Conservation (phyloP, 371 early-diverging fungal genomes). For the Actinomortierella ambigua region DNA sequence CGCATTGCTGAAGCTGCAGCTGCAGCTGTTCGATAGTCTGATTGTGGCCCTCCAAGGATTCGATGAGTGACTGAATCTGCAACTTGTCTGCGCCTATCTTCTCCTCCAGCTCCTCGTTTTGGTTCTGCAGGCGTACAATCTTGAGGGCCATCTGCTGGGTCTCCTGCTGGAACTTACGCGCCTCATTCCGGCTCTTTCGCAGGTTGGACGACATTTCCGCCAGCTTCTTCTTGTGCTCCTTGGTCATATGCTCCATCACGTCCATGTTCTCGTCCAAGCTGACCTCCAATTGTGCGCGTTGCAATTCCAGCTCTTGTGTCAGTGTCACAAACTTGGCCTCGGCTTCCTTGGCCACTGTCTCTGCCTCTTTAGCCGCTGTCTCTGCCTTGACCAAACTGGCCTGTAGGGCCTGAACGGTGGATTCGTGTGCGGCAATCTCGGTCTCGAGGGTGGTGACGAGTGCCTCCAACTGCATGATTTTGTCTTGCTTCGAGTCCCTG, state of each 20-base stretch:
- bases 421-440: too few relatives aligned
- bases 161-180: constrained; percentile 19
- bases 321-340: constrained; percentile 3
- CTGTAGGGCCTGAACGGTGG: neutral
- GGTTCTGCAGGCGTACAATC: constrained; percentile 15
- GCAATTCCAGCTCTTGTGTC: constrained; percentile 1
- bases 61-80: too few relatives aligned
- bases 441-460: neutral
- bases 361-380: neutral
- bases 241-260: constrained; percentile 20
- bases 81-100: constrained; percentile 6
- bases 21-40: too few relatives aligned
- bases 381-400: neutral
- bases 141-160: constrained; percentile 12
- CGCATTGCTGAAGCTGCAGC: too few relatives aligned
- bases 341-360: constrained; percentile 8
- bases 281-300: constrained; percentile 1
- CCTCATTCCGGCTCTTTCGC: constrained; percentile 15
- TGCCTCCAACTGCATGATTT: constrained; percentile 4
- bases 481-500: constrained; percentile 3
- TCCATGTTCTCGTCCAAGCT: constrained; percentile 5
- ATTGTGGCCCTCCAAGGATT: too few relatives aligned
- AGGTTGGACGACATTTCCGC: constrained; percentile 8
- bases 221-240: constrained; percentile 15
- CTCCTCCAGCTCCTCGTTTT: constrained; percentile 19